Percentiles rank a stretch among this genome's conserved stretches.
These are phyloP conservation scores for Cornus florida DNA, from an alignment of 148 eudicot species.

Conservation along the genomic window DNA sequence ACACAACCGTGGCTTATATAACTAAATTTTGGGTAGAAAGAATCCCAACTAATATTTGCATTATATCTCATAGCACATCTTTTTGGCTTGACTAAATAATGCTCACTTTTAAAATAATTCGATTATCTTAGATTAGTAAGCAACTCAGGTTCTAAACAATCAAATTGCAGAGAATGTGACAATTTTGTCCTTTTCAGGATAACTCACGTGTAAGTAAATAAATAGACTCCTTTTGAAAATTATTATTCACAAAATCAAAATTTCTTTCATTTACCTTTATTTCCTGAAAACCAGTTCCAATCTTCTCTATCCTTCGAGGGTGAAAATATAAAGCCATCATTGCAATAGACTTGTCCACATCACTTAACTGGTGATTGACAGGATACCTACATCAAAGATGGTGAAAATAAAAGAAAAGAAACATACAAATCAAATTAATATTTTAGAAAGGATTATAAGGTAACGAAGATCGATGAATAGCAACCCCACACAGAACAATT, in stretches of 20 bases:
- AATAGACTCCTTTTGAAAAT: neutral
- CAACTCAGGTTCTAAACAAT: neutral
- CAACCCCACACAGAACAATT: too few species aligned
- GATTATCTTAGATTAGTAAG: neutral
- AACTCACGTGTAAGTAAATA: neutral
- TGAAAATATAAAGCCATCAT: conserved; percentile 68
- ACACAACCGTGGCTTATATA: neutral
- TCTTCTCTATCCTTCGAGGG: conserved; percentile 68
- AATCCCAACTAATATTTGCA: neutral
- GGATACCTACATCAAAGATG: conserved; percentile 47
- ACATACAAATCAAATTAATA: neutral
- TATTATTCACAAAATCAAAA: neutral
- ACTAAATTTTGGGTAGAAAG: neutral
- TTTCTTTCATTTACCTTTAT: conserved; percentile 54
- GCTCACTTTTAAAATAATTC: neutral
- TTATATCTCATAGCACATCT: neutral
- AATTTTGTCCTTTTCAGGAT: neutral
- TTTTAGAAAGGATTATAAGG: too few species aligned
- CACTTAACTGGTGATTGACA: conserved; percentile 50
- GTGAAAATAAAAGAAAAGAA: neutral
- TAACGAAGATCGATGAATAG: too few species aligned
- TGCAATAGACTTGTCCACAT: conserved; percentile 43
- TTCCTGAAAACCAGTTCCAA: conserved; percentile 64
- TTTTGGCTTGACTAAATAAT: neutral
- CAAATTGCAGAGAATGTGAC: neutral